phyloP scores from a whole-genome alignment of 257 asterid species.

The Marsdenia floribunda region DNA sequence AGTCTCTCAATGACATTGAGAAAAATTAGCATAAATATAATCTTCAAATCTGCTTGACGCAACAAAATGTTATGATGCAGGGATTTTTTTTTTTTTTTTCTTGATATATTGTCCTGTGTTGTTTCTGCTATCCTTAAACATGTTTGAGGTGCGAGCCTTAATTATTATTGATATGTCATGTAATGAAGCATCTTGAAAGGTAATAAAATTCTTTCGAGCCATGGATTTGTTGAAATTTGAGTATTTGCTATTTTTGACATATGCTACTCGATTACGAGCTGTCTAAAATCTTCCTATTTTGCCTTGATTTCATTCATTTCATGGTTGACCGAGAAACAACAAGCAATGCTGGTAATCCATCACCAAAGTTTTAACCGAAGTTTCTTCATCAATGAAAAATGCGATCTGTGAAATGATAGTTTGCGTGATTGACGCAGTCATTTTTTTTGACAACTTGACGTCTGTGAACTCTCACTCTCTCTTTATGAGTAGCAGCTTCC shows the following conservation, averaged over 20 bases:
- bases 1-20: neutral
- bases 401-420: neutral
- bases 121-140: neutral
- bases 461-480: neutral
- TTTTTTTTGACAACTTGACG: too few relatives aligned
- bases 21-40: neutral
- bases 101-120: neutral
- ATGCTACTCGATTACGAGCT: neutral
- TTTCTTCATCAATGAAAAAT: neutral
- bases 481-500: neutral
- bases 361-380: neutral
- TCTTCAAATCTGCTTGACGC: neutral
- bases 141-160: neutral
- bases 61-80: neutral
- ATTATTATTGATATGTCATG: neutral
- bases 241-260: neutral
- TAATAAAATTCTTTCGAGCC: too few relatives aligned
- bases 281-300: neutral
- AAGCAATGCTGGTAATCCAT: neutral
- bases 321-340: neutral
- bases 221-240: neutral
- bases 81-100: neutral
- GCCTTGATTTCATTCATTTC: neutral
- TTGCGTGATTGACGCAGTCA: neutral
- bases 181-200: neutral